Evolutionary conservation across 1,284 basidiomycete species (phyloP).

Genomic region (Sporisorium graminicola): DNA sequence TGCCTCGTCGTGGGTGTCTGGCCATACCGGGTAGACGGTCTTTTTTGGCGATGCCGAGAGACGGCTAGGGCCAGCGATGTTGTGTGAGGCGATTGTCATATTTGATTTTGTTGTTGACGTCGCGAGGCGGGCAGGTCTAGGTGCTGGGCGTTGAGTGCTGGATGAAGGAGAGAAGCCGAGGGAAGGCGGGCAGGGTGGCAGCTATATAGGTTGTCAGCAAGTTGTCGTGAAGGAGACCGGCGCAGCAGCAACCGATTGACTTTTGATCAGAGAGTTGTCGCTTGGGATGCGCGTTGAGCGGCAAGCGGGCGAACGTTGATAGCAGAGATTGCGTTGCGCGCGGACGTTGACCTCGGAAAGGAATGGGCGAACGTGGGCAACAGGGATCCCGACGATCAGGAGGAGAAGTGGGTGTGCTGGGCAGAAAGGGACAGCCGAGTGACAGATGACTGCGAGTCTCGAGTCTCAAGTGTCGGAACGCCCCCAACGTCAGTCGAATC

Average conservation of each 20-base stretch:
- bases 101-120: neutral
- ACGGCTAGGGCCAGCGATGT: conserved; percentile 32
- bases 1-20: conserved; percentile 45
- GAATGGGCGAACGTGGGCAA: neutral
- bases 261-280: neutral
- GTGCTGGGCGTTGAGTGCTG: neutral
- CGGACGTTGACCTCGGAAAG: conserved; percentile 9
- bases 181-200: neutral
- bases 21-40: conserved; percentile 48
- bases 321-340: neutral
- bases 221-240: neutral
- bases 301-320: neutral
- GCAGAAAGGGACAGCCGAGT: neutral
- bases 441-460: neutral
- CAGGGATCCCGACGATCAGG: neutral
- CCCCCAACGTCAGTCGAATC: neutral
- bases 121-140: neutral
- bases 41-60: conserved; percentile 29
- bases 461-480: neutral
- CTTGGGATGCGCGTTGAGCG: neutral
- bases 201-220: neutral
- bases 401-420: neutral
- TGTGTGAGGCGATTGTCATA: conserved; percentile 16
- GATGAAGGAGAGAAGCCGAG: neutral
- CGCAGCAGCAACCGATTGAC: neutral